Conservation (phyloP, 352 stramenopile genomes). For the Aphanomyces astaci region DNA sequence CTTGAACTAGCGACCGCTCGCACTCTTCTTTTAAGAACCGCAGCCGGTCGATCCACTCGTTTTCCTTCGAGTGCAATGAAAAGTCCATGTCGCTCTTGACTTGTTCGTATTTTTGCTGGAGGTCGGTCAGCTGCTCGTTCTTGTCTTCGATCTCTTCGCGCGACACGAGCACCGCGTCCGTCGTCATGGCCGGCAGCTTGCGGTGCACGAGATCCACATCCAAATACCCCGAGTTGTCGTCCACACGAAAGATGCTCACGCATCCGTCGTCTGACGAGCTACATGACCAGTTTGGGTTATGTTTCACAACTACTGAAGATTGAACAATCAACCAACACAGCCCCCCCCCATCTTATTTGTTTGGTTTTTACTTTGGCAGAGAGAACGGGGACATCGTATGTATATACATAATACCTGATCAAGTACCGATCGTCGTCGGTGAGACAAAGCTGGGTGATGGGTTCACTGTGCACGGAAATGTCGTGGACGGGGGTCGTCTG, state of each 20-base stretch:
- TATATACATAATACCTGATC: conserved; percentile 18
- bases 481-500: conserved; percentile 32
- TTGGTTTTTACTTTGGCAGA: no score
- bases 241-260: conserved; percentile 48
- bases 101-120: conserved; percentile 67
- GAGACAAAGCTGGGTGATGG: conserved; percentile 58
- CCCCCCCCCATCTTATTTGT: no score
- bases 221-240: conserved; percentile 24
- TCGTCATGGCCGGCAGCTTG: conserved; percentile 19
- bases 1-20: conserved; percentile 66
- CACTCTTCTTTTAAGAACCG: conserved; percentile 71
- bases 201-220: conserved; percentile 23
- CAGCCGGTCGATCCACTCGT: conserved; percentile 79
- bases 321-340: no score
- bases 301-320: no score
- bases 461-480: conserved; percentile 48
- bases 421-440: conserved; percentile 60
- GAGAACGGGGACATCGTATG: conserved; percentile 23
- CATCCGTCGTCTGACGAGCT: conserved; percentile 55
- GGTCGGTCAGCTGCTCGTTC: conserved; percentile 27
- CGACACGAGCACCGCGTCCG: conserved; percentile 58
- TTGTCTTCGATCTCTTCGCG: conserved; percentile 72
- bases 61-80: conserved; percentile 74
- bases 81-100: conserved; percentile 80
- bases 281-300: no score